These are phyloP conservation scores for Pleurotus cornucopiae DNA, from an alignment of 768 basidiomycete genomes.

Conservation along the genomic window DNA sequence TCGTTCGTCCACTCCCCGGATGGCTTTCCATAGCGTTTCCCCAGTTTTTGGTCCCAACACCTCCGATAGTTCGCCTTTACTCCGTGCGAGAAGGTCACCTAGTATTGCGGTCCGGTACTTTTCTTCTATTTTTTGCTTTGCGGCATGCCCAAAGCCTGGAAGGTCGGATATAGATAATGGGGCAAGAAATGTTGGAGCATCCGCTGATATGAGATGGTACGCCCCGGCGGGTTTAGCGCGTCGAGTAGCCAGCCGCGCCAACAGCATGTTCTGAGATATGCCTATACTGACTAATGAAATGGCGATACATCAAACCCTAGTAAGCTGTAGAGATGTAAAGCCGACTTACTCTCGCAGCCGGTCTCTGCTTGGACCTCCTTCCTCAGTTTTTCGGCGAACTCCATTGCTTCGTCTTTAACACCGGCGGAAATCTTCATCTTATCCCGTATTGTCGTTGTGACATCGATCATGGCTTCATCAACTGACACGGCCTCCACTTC, in stretches of 20 bases:
- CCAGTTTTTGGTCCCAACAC: constrained; percentile 79
- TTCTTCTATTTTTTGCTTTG: constrained; percentile 72
- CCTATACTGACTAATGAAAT: constrained; percentile 76
- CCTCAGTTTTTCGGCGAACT: constrained; percentile 79
- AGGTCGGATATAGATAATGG: constrained; percentile 76
- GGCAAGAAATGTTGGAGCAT: constrained; percentile 51
- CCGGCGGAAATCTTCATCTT: constrained; percentile 27
- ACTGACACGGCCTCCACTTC: constrained; percentile 94
- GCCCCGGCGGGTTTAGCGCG: constrained; percentile 89
- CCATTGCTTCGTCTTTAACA: constrained; percentile 60
- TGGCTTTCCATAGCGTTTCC: constrained; percentile 78
- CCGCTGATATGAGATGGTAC: constrained; percentile 61
- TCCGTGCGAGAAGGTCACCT: constrained; percentile 62
- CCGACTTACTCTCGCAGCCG: constrained; percentile 69
- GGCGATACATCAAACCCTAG: not conserved
- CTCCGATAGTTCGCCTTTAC: constrained; percentile 61
- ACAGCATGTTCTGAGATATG: constrained; percentile 85
- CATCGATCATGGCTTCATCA: constrained; percentile 93
- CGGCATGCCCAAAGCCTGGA: constrained; percentile 81
- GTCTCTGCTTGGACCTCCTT: constrained; percentile 74
- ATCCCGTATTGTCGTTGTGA: constrained; percentile 52
- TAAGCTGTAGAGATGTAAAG: not conserved
- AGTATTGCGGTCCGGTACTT: constrained; percentile 72
- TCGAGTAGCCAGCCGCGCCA: constrained; percentile 89
- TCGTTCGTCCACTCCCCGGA: constrained; percentile 81